Conservation (phyloP, 1,284 basidiomycete species). For the Marasmius fiardii region DNA sequence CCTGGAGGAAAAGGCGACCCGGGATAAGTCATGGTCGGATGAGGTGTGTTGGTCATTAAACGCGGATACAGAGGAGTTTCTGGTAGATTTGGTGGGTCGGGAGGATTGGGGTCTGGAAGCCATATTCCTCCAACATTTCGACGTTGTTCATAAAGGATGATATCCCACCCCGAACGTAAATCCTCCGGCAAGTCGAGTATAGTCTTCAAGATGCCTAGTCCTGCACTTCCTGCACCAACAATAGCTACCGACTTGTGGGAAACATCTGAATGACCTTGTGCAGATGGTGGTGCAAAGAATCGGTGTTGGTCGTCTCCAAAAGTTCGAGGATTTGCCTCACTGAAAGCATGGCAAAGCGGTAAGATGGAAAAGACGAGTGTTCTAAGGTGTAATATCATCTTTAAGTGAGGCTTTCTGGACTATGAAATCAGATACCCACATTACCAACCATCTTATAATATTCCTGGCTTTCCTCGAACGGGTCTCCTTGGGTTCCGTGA, state of each 20-base stretch:
- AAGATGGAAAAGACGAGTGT: background rate
- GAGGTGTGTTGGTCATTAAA: conserved; percentile 53
- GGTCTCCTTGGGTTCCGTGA: too few relatives aligned
- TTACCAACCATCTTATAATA: too few relatives aligned
- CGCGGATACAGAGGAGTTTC: conserved; percentile 53
- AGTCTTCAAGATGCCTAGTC: conserved; percentile 48
- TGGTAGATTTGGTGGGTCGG: conserved; percentile 43
- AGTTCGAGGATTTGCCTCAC: too few relatives aligned
- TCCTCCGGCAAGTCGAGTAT: conserved; percentile 44
- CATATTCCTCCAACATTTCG: conserved; percentile 50
- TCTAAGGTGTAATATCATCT: background rate
- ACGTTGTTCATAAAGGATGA: conserved; percentile 51
- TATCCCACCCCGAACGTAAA: conserved; percentile 34
- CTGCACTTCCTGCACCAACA: conserved; percentile 43
- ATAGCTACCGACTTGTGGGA: conserved; percentile 47
- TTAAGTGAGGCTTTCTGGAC: background rate
- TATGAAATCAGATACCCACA: too few relatives aligned
- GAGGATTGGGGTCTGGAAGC: conserved; percentile 42
- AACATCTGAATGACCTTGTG: background rate
- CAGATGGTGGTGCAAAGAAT: background rate
- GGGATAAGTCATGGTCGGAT: conserved; percentile 51
- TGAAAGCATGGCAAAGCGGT: background rate
- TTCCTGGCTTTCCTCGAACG: too few relatives aligned
- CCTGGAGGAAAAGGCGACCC: conserved; percentile 45
- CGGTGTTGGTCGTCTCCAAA: background rate